Base-by-base conservation (phyloP, 2,329 filamentous ascomycete genomes). In the Penicillium decumbens region DNA sequence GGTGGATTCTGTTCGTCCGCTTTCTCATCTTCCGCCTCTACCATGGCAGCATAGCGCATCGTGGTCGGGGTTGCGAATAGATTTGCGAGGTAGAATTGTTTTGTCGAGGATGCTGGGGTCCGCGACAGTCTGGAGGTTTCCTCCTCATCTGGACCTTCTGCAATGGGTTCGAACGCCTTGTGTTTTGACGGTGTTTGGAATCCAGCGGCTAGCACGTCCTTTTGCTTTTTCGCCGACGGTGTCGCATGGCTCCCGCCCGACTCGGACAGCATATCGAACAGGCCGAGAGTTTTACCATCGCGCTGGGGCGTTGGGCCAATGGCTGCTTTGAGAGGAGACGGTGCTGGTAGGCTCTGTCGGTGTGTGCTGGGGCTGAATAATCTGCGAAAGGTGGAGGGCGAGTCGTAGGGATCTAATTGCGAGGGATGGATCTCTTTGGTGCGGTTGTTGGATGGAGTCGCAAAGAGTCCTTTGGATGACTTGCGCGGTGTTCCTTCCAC, bases 271-370 rank as follows among this genome's bases (percentile, higher is more conserved):
- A 76, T 62, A 49, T 77, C 75, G 44, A 77, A 77, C 2, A 77
- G 63, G 0, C 75, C 75, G 2, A 77, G 56, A 0, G 74, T 67
- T 39, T 70, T 75, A 8, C 75, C 75, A 59, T 77, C 73, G 32
- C 75, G 70, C 50, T 77, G 73, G 1, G 75, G 75, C 2, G 75
- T 77, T 10, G 75, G 75, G 3, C 74, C 75, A 43, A 77, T 73
- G 23, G 65, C 68, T 7, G 66, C 54, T 39, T 71, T 69, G 2
- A 75, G 55, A 2, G 71, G 68, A 7, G 66, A 62, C 12, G 68
- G 65, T 12, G 65, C 64, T 24, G 61, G 49, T 6, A 53, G 40
- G 33, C 45, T 52, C 46, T 65, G 59, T 13, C 53, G 57, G 40
- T 71, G 68, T 2, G 65, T 59, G 24, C 57, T 63, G 6, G 71